phyloP scores from a whole-genome alignment of 1,284 basidiomycete species.

The Boletellus dicymbophilus region DNA sequence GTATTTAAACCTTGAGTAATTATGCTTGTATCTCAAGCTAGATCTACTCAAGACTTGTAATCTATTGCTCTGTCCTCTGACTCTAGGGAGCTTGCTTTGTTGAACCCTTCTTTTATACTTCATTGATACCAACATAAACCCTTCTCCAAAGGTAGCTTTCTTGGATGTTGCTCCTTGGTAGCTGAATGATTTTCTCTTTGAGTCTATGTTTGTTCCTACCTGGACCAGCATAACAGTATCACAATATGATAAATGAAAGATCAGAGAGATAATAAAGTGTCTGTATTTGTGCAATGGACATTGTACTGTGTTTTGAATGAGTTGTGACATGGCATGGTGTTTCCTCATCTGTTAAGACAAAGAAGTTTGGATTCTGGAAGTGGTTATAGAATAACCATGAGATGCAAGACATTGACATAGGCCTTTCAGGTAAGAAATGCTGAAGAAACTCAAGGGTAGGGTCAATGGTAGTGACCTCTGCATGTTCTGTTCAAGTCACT shows the following conservation, averaged over 20 bases:
- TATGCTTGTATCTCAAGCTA: too few species aligned
- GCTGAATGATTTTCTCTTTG: too few species aligned
- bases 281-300: neutral
- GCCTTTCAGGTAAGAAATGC: neutral
- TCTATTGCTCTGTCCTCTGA: too few species aligned
- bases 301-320: neutral
- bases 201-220: too few species aligned
- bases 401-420: neutral
- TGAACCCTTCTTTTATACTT: too few species aligned
- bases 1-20: too few species aligned
- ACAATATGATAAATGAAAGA: neutral
- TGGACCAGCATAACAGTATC: too few species aligned
- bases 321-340: neutral
- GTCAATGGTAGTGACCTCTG: neutral
- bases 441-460: neutral
- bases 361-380: neutral
- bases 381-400: neutral
- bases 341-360: neutral
- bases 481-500: neutral
- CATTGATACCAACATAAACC: too few species aligned
- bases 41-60: too few species aligned
- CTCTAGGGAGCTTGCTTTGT: too few species aligned
- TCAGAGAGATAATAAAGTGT: neutral
- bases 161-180: too few species aligned
- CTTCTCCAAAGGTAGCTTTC: too few species aligned